Conservation (phyloP, 768 basidiomycete species). For the Lentinula sp. region DNA sequence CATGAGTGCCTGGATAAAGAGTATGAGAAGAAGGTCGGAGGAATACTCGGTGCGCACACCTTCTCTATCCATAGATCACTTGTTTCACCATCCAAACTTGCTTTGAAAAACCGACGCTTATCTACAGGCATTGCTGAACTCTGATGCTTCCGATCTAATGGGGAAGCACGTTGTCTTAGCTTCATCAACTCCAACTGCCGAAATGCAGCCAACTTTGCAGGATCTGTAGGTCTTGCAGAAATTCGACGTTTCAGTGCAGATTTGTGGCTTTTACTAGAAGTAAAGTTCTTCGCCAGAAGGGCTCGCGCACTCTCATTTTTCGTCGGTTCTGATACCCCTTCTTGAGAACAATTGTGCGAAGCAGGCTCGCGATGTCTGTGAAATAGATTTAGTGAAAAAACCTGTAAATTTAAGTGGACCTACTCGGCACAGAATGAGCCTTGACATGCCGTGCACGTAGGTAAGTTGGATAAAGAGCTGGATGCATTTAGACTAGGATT, state of each 20-base stretch:
- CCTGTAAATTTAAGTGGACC: slow-evolving; percentile 11
- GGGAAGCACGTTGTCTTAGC: slow-evolving; percentile 63
- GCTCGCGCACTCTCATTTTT: slow-evolving; percentile 46
- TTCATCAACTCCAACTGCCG: slow-evolving; percentile 65
- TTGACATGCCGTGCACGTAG: slow-evolving; percentile 46
- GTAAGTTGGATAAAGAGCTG: slow-evolving; percentile 18
- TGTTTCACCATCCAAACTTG: slow-evolving; percentile 23
- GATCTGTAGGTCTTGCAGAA: slow-evolving; percentile 34
- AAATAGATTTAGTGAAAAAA: slow-evolving; percentile 9
- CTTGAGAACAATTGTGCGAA: slow-evolving; percentile 47
- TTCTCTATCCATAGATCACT: slow-evolving; percentile 67
- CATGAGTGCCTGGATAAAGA: slow-evolving; percentile 35
- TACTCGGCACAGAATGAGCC: slow-evolving; percentile 63
- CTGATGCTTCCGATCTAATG: slow-evolving; percentile 57
- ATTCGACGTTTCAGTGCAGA: slow-evolving; percentile 12
- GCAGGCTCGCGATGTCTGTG: slow-evolving; percentile 62
- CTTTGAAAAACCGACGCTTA: slow-evolving; percentile 55
- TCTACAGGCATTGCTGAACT: slow-evolving; percentile 38
- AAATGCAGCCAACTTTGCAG: slow-evolving; percentile 46
- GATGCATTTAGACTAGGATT: slow-evolving; percentile 42
- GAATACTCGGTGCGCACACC: slow-evolving; percentile 30
- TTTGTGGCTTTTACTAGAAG: slow-evolving; percentile 17
- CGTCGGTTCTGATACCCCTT: slow-evolving; percentile 11
- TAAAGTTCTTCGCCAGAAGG: slow-evolving; percentile 50
- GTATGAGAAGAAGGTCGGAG: slow-evolving; percentile 6